These are phyloP conservation scores for Cyclotella kingstonii DNA, from an alignment of 108 stramenopile genomes.

Conservation along the genomic window DNA sequence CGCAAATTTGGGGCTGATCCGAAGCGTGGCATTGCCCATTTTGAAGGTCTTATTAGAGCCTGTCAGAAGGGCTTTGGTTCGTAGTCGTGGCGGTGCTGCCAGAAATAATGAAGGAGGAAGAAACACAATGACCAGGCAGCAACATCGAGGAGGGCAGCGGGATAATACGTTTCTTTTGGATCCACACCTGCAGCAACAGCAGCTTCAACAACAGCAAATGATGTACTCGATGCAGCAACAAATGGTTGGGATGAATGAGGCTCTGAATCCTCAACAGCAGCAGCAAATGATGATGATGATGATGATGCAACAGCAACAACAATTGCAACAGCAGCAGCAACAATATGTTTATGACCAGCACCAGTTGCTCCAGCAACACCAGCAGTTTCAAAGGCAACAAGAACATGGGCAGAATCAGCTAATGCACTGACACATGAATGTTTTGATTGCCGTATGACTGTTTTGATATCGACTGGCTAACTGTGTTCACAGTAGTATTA, in stretches of 20 bases:
- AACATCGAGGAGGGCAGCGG: neutral
- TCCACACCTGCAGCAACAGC: neutral
- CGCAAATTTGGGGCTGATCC: constrained; percentile 34
- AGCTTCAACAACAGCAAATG: constrained; percentile 14
- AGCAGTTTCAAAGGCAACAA: constrained; percentile 12
- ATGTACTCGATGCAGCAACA: constrained; percentile 5
- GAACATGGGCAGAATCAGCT: neutral
- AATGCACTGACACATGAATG: too few relatives aligned
- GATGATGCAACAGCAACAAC: constrained; percentile 11
- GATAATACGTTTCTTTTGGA: neutral
- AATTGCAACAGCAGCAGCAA: constrained; percentile 12
- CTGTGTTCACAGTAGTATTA: too few relatives aligned
- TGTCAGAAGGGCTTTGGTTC: constrained; percentile 28
- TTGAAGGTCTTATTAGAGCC: constrained; percentile 36
- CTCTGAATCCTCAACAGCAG: constrained; percentile 11
- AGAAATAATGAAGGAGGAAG: constrained; percentile 4
- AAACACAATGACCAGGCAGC: constrained; percentile 3
- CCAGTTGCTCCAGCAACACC: constrained; percentile 26
- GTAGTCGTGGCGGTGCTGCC: constrained; percentile 21
- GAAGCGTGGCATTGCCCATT: constrained; percentile 17
- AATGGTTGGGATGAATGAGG: too few relatives aligned
- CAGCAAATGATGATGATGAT: constrained; percentile 20
- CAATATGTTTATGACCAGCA: constrained; percentile 9
- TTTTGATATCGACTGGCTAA: too few relatives aligned
- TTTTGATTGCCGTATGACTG: too few relatives aligned